phyloP scores from a whole-genome alignment of 78 protist genomes.

The Planoprotostelium fungivorum region DNA sequence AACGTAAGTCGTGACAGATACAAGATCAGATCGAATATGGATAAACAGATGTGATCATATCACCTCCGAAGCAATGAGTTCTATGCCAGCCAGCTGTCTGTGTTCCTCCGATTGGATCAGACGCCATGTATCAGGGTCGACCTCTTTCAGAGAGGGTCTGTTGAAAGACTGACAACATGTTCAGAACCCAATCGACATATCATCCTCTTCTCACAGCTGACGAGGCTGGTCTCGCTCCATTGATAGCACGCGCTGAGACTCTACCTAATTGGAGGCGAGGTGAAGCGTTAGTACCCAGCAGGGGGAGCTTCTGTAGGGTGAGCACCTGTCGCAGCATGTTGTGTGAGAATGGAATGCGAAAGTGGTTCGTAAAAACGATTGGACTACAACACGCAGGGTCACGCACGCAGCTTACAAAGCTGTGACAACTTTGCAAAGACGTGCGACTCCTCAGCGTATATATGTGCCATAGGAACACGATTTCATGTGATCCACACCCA shows the following conservation, averaged over 20 bases:
- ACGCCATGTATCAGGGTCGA: conserved; percentile 88
- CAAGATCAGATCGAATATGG: background rate
- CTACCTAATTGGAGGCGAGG: background rate
- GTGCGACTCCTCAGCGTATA: no score
- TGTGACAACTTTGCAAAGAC: no score
- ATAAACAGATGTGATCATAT: no score
- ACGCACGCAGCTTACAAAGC: no score
- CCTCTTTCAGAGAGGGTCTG: conserved; percentile 22
- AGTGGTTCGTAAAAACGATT: background rate
- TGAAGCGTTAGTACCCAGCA: background rate
- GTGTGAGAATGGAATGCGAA: background rate
- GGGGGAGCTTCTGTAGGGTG: background rate
- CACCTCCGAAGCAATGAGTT: conserved; percentile 96
- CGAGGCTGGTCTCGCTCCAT: background rate
- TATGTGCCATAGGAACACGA: no score
- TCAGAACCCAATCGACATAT: no score
- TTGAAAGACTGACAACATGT: background rate
- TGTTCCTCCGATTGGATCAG: conserved; percentile 89
- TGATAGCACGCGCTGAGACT: background rate
- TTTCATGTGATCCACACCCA: no score
- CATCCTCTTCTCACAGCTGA: no score
- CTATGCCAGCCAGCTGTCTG: conserved; percentile 93
- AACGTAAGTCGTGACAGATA: background rate
- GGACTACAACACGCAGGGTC: no score
- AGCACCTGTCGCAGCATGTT: background rate